Base-by-base conservation (phyloP, 2,329 filamentous ascomycete species). In the Penicillium brasilianum region DNA sequence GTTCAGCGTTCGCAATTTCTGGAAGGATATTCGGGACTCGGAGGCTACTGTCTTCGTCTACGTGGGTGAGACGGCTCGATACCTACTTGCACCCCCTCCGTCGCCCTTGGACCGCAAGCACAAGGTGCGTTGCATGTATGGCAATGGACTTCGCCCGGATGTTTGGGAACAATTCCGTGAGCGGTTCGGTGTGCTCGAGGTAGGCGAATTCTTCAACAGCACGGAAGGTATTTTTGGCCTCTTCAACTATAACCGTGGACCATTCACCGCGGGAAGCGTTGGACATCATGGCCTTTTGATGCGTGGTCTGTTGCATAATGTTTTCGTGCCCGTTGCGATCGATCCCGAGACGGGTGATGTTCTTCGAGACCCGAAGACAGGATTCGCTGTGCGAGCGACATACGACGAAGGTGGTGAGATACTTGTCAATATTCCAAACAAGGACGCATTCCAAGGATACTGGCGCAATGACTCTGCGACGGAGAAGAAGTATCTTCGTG, bases 341-440 rank as follows among this genome's bases (percentile, higher is more conserved):
- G 89, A 93, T 69, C 79, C 87, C 28, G 86, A 87, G 18, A 88
- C 88, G 0, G 88, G 87, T 8, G 87, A 88, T 41, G 86, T 92
- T 54, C 80, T 82, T 57, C 83, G 90, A 14, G 85, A 92, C 71
- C 81, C 86, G 0, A 83, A 84, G 66, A 92, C 89, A 0, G 89
- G 90, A 0, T 90, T 91, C 63, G 90, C 85, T 0, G 80, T 78
- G 32, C 83, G 89, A 30, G 82, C 84, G 53, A 75, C 87, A 0
- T 90, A 90, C 70, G 85, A 87, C 14, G 81, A 86, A 44, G 90
- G 90, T 3, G 90, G 90, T n/a, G 90, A 94, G 76, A 90, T 93
- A 14, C 77, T 93, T 30, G 85, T 92, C n/a, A 77, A 81, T 0
- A 81, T 89, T 16, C 83, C 86, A 0, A 78, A 82, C 52, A 83